Base-by-base conservation (phyloP, 345 rosid genomes). In the Erysimum cheiranthoides region DNA sequence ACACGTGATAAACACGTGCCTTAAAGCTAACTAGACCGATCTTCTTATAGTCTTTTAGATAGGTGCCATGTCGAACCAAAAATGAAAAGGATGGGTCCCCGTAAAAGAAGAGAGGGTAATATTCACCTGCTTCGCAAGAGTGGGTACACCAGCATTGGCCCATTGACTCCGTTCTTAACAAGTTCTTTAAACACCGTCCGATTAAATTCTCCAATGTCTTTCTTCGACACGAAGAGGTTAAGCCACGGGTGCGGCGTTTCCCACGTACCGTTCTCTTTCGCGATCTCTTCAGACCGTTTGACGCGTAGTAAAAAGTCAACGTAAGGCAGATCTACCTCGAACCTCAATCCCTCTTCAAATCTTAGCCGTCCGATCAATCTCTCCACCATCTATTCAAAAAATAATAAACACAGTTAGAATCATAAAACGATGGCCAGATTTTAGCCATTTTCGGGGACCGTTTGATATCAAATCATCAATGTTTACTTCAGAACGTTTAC, bases 211-310 rank as follows among this genome's bases (percentile, higher is more conserved):
- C 56, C 86, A 8, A 94, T 89, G 71, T 87, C 85, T 0, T 70
- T 50, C 49, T 81, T 83, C 8, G 99, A 88, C 54, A 94, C 89
- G 57, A 92, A 86, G 61, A 94, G 73, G 74, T 94, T 94, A 76
- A 94, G 68, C 99, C 99, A 94, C 21, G 99, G 99, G 85, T 94
- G 99, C 3, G 99, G 93, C 12, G 87, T 74, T 38, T 90, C 96
- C 97, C 99, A 92, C 8, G 84, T 76, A 30, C 97, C 97, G 36
- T 32, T 83, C 46, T 83, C 85, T 70, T 74, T 86, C 0, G 97
- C 97, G 2, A 81, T 73, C 30, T 73, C 85, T 75, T 94, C 99
- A 7, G 39, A 80, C 1, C 57, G 85, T 64, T 86, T 89, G 56
- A 94, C 99, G 10, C 99, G 88, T 68, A 86, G 61, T 51, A 94